Conservation (phyloP, 148 eudicot genomes). For the Fallopia convolvulus region DNA sequence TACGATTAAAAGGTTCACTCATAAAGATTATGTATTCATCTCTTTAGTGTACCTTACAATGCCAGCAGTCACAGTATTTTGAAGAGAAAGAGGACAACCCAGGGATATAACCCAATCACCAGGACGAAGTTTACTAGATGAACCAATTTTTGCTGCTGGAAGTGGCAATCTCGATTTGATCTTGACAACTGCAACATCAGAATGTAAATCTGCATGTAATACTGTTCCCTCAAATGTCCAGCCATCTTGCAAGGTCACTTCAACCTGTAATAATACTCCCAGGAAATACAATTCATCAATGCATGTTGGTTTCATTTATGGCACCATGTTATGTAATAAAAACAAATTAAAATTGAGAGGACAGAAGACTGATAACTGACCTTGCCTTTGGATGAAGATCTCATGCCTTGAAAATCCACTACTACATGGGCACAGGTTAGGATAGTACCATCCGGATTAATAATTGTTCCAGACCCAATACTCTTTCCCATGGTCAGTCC, state of each 20-base stretch:
- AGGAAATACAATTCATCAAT: neutral
- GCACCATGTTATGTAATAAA: neutral
- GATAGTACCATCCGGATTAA: slow-evolving; percentile 60
- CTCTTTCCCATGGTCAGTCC: slow-evolving; percentile 67
- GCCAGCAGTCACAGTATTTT: slow-evolving; percentile 94
- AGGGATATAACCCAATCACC: slow-evolving; percentile 97
- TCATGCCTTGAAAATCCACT: slow-evolving; percentile 56
- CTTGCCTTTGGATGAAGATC: slow-evolving; percentile 60
- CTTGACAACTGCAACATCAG: slow-evolving; percentile 83
- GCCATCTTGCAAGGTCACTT: slow-evolving; percentile 96
- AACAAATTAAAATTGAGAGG: neutral
- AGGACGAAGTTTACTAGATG: slow-evolving; percentile 82
- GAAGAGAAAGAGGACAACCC: slow-evolving; percentile 93
- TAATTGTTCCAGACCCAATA: slow-evolving; percentile 66
- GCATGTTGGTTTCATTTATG: neutral
- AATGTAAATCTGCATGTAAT: slow-evolving; percentile 85
- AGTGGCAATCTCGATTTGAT: slow-evolving; percentile 81
- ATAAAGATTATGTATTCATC: neutral
- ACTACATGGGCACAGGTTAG: slow-evolving; percentile 67
- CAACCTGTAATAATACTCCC: slow-evolving; percentile 41
- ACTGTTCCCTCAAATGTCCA: slow-evolving; percentile 83
- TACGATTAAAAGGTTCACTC: neutral
- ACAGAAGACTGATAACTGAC: slow-evolving; percentile 27
- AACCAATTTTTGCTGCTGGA: slow-evolving; percentile 77
- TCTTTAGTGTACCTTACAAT: slow-evolving; percentile 58